Evolutionary conservation across 2,329 filamentous ascomycete species (phyloP).

Genomic region (Epichloe gansuensis): DNA sequence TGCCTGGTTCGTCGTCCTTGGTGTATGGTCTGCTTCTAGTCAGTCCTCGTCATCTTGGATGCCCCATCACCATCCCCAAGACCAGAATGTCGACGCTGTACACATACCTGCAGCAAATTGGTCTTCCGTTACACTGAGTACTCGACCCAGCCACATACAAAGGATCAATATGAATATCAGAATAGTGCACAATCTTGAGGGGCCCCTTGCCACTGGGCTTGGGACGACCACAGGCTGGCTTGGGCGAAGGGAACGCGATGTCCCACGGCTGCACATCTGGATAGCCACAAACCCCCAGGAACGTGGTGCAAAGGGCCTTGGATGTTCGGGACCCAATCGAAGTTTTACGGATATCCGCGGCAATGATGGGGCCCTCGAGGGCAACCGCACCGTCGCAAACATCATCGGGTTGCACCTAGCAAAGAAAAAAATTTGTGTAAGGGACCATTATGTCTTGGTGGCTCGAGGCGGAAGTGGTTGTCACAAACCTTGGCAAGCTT

Average conservation of each 20-base stretch:
- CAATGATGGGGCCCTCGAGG: constrained; percentile 40
- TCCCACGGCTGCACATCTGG: constrained; percentile 30
- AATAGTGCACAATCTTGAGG: constrained; percentile 44
- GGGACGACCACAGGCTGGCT: constrained; percentile 24
- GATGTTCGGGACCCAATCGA: constrained; percentile 35
- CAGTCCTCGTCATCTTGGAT: background rate
- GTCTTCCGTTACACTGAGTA: constrained; percentile 39
- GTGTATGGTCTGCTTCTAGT: constrained; percentile 28
- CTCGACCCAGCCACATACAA: constrained; percentile 40
- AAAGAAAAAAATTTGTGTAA: background rate
- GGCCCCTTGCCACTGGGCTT: constrained; percentile 30
- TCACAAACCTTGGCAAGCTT: constrained; percentile 18
- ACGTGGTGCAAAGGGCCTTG: constrained; percentile 36
- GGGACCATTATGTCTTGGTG: background rate
- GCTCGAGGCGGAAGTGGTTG: background rate
- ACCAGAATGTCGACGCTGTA: no score
- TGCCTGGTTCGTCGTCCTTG: constrained; percentile 31
- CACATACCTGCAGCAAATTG: constrained; percentile 42
- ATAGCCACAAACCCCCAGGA: constrained; percentile 40
- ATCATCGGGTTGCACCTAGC: constrained; percentile 37
- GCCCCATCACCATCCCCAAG: no score
- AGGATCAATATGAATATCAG: constrained; percentile 46
- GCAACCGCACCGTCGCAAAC: constrained; percentile 40
- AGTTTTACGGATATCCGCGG: constrained; percentile 34
- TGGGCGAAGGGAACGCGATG: constrained; percentile 30